Conservation (phyloP, 2,329 filamentous ascomycete genomes). For the Pseudocercospora fuligena region DNA sequence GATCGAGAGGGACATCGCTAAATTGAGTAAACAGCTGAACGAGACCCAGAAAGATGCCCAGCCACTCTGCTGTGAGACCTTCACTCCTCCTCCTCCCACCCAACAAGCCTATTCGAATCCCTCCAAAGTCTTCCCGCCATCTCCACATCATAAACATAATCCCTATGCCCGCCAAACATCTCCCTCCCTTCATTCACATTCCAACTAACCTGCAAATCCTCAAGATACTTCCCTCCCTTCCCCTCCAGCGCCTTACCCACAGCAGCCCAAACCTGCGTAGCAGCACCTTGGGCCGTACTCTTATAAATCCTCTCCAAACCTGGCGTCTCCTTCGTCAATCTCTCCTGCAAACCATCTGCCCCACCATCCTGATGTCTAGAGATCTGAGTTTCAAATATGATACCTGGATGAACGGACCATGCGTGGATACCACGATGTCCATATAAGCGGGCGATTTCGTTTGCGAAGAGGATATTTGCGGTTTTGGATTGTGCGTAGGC, state of each 20-base stretch:
- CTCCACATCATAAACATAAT: too few species aligned
- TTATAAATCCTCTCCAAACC: slow-evolving; percentile 10
- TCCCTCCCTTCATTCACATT: not conserved
- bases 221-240: slow-evolving; percentile 55
- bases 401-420: slow-evolving; percentile 49
- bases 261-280: slow-evolving; percentile 55
- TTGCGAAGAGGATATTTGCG: slow-evolving; percentile 58
- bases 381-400: slow-evolving; percentile 3
- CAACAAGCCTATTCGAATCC: too few species aligned
- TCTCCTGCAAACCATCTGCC: not conserved
- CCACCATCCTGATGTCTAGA: too few species aligned
- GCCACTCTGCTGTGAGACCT: too few species aligned
- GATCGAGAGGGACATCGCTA: too few species aligned
- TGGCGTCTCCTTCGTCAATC: not conserved
- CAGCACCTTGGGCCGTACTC: slow-evolving; percentile 53
- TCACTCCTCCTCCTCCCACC: too few species aligned
- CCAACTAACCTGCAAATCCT: slow-evolving; percentile 20
- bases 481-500: slow-evolving; percentile 58
- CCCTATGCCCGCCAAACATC: too few species aligned
- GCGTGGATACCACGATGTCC: slow-evolving; percentile 52
- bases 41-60: too few species aligned
- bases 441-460: slow-evolving; percentile 57
- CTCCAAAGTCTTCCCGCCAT: too few species aligned
- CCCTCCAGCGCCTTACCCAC: slow-evolving; percentile 46
- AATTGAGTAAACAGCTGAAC: too few species aligned